A percentile compares a stretch with the other conserved stretches of the same genome.
Conservation (phyloP, 2,329 filamentous ascomycete genomes). For the Aspergillus awamori region DNA sequence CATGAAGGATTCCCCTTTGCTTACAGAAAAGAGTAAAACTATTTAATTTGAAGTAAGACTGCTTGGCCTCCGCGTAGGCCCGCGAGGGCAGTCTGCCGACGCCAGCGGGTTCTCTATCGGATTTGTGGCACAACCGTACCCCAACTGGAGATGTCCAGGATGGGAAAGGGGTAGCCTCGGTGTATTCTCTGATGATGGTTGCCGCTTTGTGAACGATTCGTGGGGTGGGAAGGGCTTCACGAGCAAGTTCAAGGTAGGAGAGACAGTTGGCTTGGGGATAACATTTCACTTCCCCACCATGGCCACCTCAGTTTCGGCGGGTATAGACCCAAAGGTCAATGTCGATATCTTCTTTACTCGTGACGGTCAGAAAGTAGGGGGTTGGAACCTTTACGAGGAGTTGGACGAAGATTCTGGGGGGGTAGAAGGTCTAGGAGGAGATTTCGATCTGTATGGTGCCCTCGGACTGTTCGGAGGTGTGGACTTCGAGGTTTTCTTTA, state of each 20-base stretch:
- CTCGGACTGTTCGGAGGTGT: constrained; percentile 65
- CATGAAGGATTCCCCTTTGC: constrained; percentile 52
- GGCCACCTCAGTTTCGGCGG: constrained; percentile 28
- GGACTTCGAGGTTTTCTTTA: constrained; percentile 61
- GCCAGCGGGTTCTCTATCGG: constrained; percentile 62
- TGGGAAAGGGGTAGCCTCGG: constrained; percentile 65
- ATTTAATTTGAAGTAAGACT: constrained; percentile 65
- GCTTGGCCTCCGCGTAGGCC: constrained; percentile 43
- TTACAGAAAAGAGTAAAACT: constrained; percentile 50
- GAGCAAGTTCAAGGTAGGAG: constrained; percentile 53
- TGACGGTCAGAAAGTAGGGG: constrained; percentile 54
- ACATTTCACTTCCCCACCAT: constrained; percentile 50
- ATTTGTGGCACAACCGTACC: constrained; percentile 64
- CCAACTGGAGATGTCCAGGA: constrained; percentile 63
- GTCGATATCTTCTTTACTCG: constrained; percentile 63
- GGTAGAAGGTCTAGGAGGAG: constrained; percentile 67
- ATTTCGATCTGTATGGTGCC: constrained; percentile 65
- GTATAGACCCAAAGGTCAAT: constrained; percentile 33
- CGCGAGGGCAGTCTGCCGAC: constrained; percentile 35
- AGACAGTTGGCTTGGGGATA: constrained; percentile 64
- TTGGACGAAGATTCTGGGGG: constrained; percentile 59
- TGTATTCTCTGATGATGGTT: constrained; percentile 66
- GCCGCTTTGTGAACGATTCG: constrained; percentile 64
- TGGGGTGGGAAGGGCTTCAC: constrained; percentile 64
- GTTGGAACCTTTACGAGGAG: constrained; percentile 65